Evolutionary conservation across 495 filamentous ascomycete species (phyloP), one percentile per base, ranked within the genome.

Genomic region (Elaphomyces granulatus): DNA sequence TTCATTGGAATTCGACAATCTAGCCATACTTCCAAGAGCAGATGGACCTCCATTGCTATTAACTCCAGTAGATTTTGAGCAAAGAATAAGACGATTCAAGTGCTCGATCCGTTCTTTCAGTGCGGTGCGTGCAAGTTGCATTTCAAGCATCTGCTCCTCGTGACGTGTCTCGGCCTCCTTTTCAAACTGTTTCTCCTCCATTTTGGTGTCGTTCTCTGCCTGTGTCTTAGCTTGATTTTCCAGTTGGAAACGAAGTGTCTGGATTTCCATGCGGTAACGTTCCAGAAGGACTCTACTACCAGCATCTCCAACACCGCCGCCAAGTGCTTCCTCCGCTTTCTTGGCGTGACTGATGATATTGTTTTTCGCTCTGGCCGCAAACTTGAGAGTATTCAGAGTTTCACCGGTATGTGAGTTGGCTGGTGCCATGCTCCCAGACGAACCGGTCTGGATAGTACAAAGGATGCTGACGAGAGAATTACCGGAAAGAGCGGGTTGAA

Each of bases 301-400:
- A 2, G 83, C 77, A 59, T 94, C 87, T 8, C 74, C 78, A 41
- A 58, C 61, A 10, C 75, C 81, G 35, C 66, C 64, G 8, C 81
- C 76, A 31, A 90, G 67, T 17, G 88, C 81, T 47, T 94, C 88
- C 49, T 98, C 92, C 15, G 84, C 86, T 54, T 78, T 81, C 70
- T 94, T 95, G 8, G 90, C 90, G 60, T 95, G 90, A 48, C 87
- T 94, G 48, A 95, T 80, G 55, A 98, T 95, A 51, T 81, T 96
- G 55, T 98, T 98, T 67, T 90, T 94, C 30, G 90, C 90, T 41
- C 92, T 74, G 4, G 90, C 85, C 9, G 90, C 90, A 55, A 98
- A 98, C 50, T 98, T 96, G 38, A 98, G 65, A 0, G 90, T 98
- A 56, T 94, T 95, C 47, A 98, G 56, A 8, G 87, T 96, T 59